These are phyloP conservation scores for Talaromyces sp. DNA, from an alignment of 2,329 filamentous ascomycete species.

Conservation along the genomic window DNA sequence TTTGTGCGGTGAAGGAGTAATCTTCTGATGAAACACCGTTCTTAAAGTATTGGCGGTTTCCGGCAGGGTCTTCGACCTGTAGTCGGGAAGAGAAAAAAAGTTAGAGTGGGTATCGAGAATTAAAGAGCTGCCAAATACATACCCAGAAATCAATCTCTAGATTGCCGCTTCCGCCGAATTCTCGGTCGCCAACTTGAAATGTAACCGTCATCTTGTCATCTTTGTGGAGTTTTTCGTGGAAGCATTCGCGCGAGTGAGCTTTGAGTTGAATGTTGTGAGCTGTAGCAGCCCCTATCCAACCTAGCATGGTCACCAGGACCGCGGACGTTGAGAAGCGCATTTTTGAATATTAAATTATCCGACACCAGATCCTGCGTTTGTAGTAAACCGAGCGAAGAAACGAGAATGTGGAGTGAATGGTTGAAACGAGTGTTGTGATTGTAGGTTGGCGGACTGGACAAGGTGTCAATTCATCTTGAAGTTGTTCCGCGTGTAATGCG, in stretches of 20 bases:
- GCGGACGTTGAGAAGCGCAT: conserved; percentile 43
- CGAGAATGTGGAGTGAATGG: not conserved
- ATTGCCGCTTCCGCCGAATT: conserved; percentile 92
- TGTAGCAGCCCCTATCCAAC: conserved; percentile 57
- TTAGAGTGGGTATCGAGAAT: not conserved
- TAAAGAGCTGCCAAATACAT: conserved; percentile 34
- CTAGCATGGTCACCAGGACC: conserved; percentile 53
- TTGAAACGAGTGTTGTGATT: not conserved
- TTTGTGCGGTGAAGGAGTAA: conserved; percentile 79
- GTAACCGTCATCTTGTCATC: conserved; percentile 99
- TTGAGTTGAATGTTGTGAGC: conserved; percentile 96
- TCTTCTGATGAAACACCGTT: conserved; percentile 83
- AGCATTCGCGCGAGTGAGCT: conserved; percentile 93
- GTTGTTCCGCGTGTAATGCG: not conserved
- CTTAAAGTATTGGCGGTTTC: conserved; percentile 74
- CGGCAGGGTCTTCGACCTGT: conserved; percentile 74
- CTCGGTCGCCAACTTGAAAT: conserved; percentile 94
- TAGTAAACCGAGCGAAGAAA: not conserved
- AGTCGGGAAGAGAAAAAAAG: not conserved
- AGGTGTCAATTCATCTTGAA: conserved; percentile 17
- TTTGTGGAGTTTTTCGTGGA: conserved; percentile 86
- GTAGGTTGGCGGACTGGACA: not conserved
- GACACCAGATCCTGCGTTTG: not conserved
- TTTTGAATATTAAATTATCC: conserved; percentile 14
- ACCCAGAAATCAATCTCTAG: conserved; percentile 99